Base-by-base conservation (phyloP, 805 yeast genomes). In the Suhomyces faveliae region DNA sequence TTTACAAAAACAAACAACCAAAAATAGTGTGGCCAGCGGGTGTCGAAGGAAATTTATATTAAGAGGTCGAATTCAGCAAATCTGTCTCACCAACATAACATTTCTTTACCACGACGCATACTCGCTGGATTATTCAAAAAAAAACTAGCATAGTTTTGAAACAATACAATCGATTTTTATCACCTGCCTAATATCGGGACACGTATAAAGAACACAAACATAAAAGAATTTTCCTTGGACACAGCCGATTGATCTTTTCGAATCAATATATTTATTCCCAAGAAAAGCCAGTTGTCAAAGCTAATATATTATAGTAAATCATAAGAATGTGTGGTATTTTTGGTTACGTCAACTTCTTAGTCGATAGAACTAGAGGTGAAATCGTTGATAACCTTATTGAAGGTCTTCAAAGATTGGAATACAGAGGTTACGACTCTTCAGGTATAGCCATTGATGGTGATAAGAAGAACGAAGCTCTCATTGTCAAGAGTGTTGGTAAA, bases 341-440 rank as follows among this genome's bases (percentile, higher is more conserved):
- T 71, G 99, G 99, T 57, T 94, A 94, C 73, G 91, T 94, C 59
- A 94, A 94, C 79, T 94, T 88, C 69, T 79, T 92, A 65, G 96
- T 89, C 50, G 96, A 90, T 58, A 88, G 83, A 67, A 77, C 90
- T 46, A 80, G 98, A 71, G 97, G 96, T 42, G 97, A 92, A 61
- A 90, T 94, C 68, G 77, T 92, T 53, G 89, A 85, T 67, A 89
- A 90, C 50, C 79, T 94, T 55, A 79, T 92, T 43, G 97, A 90
- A 60, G 96, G 96, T 54, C 76, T 85, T 50, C 75, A 73, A 51
- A 84, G 96, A 63, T 79, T 94, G 61, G 99, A 94, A 70, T 94
- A 94, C 74, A 86, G 99, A 72, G 99, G 99, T 40, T 94, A 94
- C 62, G 99, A 94, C 70, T 91, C 98, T 17, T 86, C 97, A 20